A percentile compares a stretch with the other conserved stretches of the same genome.
These are phyloP conservation scores for Casuarina cunninghamiana DNA, from an alignment of 306 rosid genomes.

Conservation along the genomic window DNA sequence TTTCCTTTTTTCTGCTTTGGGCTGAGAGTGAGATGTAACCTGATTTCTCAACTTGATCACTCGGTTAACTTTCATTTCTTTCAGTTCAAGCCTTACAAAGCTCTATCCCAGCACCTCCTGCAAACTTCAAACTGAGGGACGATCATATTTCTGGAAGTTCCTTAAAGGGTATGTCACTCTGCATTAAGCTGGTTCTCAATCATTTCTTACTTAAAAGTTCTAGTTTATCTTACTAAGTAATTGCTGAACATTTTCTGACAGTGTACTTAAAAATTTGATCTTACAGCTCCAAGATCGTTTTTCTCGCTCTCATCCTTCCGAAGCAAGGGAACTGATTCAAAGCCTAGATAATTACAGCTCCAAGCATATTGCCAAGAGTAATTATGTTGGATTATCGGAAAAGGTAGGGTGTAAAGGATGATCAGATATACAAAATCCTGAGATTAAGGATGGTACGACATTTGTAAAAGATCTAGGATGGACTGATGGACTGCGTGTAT, in stretches of 20 bases:
- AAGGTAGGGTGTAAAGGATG: conserved; percentile 55
- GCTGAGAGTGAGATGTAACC: conserved; percentile 2
- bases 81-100: conserved; percentile 83
- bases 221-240: conserved; percentile 10
- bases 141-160: conserved; percentile 96
- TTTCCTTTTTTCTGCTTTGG: conserved; percentile 12
- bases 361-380: conserved; percentile 20
- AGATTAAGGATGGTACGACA: conserved; percentile 52
- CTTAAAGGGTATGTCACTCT: conserved; percentile 64
- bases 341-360: conserved; percentile 61
- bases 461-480: conserved; percentile 51
- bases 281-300: conserved; percentile 93
- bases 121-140: conserved; percentile 84
- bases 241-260: conserved; percentile 21
- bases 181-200: conserved; percentile 14
- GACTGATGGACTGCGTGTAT: conserved; percentile 62
- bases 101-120: conserved; percentile 94
- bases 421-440: conserved; percentile 41
- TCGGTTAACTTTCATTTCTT: conserved; percentile 23
- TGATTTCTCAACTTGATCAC: conserved; percentile 22
- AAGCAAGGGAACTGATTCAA: conserved; percentile 90
- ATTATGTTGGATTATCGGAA: conserved; percentile 43
- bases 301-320: conserved; percentile 92
- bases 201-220: not conserved
- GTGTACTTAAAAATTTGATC: conserved; percentile 20